phyloP scores from a whole-genome alignment of 352 stramenopile genomes.

The Phytopythium vexans region DNA sequence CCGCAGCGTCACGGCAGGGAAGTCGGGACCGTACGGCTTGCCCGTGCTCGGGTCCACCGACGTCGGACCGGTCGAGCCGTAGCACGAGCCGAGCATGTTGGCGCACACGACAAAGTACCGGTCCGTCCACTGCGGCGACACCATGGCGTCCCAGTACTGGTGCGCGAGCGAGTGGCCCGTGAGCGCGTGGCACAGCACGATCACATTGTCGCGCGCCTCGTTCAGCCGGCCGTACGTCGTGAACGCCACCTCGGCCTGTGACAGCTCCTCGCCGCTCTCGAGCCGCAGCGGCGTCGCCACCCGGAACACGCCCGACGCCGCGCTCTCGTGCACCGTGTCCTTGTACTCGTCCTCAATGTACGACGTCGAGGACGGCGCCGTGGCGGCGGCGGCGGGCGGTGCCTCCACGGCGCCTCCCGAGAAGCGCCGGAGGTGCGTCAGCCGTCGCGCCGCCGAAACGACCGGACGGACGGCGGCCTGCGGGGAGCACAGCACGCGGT shows the following conservation, averaged over 20 bases:
- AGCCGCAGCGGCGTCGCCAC: constrained; percentile 41
- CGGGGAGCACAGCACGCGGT: too few species aligned
- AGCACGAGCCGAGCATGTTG: constrained; percentile 96
- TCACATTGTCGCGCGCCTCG: constrained; percentile 80
- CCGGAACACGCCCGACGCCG: constrained; percentile 37
- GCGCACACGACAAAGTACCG: constrained; percentile 97
- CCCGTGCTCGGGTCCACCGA: constrained; percentile 75
- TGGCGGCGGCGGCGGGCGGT: not conserved
- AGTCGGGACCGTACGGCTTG: constrained; percentile 82
- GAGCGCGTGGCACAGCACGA: constrained; percentile 95
- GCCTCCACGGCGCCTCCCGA: not conserved
- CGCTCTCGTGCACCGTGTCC: constrained; percentile 40
- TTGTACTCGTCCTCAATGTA: constrained; percentile 65
- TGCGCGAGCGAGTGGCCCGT: constrained; percentile 93
- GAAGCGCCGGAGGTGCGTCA: not conserved
- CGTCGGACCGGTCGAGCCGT: constrained; percentile 89
- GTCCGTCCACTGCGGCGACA: constrained; percentile 94
- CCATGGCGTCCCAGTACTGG: constrained; percentile 92
- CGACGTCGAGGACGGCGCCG: constrained; percentile 1
- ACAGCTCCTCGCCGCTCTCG: constrained; percentile 64
- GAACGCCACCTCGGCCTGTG: constrained; percentile 86
- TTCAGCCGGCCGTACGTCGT: constrained; percentile 94
- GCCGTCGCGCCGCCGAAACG: not conserved
- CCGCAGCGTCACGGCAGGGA: constrained; percentile 90
- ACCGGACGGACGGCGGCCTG: too few species aligned